Conservation (phyloP, 345 rosid genomes). For the Limnanthes douglasii region DNA sequence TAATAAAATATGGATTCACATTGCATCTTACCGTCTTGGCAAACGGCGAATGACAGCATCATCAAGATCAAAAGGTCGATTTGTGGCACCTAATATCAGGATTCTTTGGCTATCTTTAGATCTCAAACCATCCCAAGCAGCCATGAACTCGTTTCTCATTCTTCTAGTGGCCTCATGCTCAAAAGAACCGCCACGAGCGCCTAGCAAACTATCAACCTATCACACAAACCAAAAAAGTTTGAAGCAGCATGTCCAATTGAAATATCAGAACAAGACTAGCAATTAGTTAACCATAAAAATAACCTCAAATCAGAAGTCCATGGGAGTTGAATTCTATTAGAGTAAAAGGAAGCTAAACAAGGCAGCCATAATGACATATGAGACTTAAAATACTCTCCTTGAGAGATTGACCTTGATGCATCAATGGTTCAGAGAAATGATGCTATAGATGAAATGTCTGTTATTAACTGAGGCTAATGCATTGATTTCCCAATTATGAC, state of each 20-base stretch:
- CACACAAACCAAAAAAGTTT: neutral
- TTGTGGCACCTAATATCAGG: conserved; percentile 95
- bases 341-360: no score
- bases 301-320: no score
- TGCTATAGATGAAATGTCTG: no score
- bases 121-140: conserved; percentile 99
- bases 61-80: conserved; percentile 98
- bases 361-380: no score
- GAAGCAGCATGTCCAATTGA: neutral
- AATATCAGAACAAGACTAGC: no score
- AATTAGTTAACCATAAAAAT: no score
- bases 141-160: conserved; percentile 99
- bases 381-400: no score
- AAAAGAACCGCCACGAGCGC: conserved; percentile 91
- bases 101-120: conserved; percentile 93
- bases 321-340: no score
- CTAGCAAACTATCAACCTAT: conserved; percentile 93
- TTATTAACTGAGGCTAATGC: no score
- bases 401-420: no score
- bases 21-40: conserved; percentile 69
- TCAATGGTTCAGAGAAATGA: no score
- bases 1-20: neutral
- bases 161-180: conserved; percentile 98
- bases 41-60: conserved; percentile 97
- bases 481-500: no score